Evolutionary conservation across 2,329 filamentous ascomycete genomes (phyloP).

Genomic region (Penicillium expansum): DNA sequence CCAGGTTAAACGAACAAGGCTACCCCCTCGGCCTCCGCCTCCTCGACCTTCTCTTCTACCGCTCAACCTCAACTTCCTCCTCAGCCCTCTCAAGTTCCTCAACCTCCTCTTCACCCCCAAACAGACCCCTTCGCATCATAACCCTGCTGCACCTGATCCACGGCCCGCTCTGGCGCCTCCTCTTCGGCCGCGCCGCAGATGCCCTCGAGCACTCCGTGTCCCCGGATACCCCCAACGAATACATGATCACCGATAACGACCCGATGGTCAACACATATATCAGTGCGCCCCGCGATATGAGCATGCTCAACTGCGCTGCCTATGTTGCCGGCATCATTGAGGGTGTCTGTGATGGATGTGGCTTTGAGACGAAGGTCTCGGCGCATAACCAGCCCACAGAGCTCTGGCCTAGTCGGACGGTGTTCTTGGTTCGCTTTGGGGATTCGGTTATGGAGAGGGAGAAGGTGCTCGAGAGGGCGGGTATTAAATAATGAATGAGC

Average conservation of each 20-base stretch:
- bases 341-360: slow-evolving; percentile 89
- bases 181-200: slow-evolving; percentile 88
- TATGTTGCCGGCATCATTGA: slow-evolving; percentile 95
- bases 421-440: slow-evolving; percentile 91
- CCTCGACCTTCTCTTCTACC: slow-evolving; percentile 90
- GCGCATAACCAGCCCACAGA: slow-evolving; percentile 75
- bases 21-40: slow-evolving; percentile 92
- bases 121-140: slow-evolving; percentile 82
- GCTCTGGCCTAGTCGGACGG: slow-evolving; percentile 94
- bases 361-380: slow-evolving; percentile 82
- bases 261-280: slow-evolving; percentile 94
- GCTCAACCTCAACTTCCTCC: slow-evolving; percentile 74
- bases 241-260: slow-evolving; percentile 99
- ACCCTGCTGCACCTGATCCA: slow-evolving; percentile 93
- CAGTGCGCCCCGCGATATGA: slow-evolving; percentile 91
- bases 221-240: slow-evolving; percentile 82
- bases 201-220: slow-evolving; percentile 84
- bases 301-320: slow-evolving; percentile 90
- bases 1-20: slow-evolving; percentile 81
- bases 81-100: slow-evolving; percentile 80
- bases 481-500: slow-evolving; percentile 40
- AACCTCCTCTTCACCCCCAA: slow-evolving; percentile 66
- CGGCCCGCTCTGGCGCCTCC: slow-evolving; percentile 83
- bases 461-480: slow-evolving; percentile 67
- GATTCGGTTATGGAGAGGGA: slow-evolving; percentile 90